Percentiles rank a stretch among this genome's conserved stretches.
Evolutionary conservation across 192 early-diverging fungal species (phyloP).

Genomic region (Coemansia sp.): DNA sequence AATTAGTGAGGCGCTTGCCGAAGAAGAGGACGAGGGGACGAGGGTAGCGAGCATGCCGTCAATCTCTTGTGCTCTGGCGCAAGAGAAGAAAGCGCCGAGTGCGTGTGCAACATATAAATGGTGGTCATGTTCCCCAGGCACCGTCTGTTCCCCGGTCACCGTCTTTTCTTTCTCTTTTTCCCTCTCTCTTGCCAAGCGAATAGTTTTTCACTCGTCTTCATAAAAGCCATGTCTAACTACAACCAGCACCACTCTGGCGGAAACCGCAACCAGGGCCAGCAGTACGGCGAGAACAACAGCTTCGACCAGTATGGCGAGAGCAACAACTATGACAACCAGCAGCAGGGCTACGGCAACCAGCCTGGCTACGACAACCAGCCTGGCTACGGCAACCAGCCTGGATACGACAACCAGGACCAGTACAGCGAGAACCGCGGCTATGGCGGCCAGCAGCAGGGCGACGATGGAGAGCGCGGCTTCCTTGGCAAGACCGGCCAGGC

Average conservation of each 20-base stretch:
- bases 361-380: no score
- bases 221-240: slow-evolving; percentile 9
- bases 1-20: background rate
- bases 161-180: background rate
- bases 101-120: slow-evolving; percentile 4
- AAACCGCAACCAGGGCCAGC: background rate
- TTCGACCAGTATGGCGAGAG: slow-evolving; percentile 7
- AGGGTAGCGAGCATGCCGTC: background rate
- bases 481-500: background rate
- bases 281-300: no score
- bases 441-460: slow-evolving; percentile 1
- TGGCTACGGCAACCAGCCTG: no score
- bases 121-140: background rate
- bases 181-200: background rate
- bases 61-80: background rate
- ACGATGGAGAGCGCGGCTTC: slow-evolving; percentile 7
- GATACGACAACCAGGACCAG: background rate
- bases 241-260: background rate
- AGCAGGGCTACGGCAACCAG: no score
- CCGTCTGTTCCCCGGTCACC: background rate
- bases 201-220: background rate
- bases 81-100: background rate
- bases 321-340: background rate
- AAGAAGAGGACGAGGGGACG: background rate
- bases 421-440: slow-evolving; percentile 6